A percentile compares a stretch with the other conserved stretches of the same genome.
These are phyloP conservation scores for Pythium aphanidermatum DNA, from an alignment of 352 stramenopile species.

Conservation along the genomic window DNA sequence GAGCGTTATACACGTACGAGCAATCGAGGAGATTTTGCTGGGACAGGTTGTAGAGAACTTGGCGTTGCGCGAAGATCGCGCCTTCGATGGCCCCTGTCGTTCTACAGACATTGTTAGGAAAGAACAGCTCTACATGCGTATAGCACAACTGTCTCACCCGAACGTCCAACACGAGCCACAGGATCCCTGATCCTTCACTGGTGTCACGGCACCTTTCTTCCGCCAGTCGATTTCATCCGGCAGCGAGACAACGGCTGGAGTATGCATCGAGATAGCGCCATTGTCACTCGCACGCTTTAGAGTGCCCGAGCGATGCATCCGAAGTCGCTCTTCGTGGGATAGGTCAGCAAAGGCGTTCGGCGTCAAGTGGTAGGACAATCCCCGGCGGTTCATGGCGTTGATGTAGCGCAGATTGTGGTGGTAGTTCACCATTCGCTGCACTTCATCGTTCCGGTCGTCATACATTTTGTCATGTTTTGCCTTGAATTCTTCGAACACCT, in stretches of 20 bases:
- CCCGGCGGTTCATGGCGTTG: slow-evolving; percentile 81
- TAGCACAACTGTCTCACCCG: slow-evolving; percentile 28
- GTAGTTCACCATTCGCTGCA: slow-evolving; percentile 56
- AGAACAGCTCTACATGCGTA: not conserved
- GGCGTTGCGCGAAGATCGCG: slow-evolving; percentile 55
- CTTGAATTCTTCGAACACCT: slow-evolving; percentile 68
- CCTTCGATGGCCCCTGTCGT: slow-evolving; percentile 80
- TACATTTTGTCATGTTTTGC: slow-evolving; percentile 56
- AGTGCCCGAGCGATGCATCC: slow-evolving; percentile 32
- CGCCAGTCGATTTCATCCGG: slow-evolving; percentile 85
- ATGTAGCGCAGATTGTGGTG: slow-evolving; percentile 84
- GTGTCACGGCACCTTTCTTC: slow-evolving; percentile 77
- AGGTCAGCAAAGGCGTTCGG: slow-evolving; percentile 85
- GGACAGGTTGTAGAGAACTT: slow-evolving; percentile 79
- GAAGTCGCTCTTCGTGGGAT: slow-evolving; percentile 57
- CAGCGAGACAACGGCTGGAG: slow-evolving; percentile 22
- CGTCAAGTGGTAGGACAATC: slow-evolving; percentile 65
- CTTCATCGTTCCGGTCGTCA: slow-evolving; percentile 31
- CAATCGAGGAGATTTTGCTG: slow-evolving; percentile 90
- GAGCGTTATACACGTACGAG: slow-evolving; percentile 41
- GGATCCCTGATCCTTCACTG: slow-evolving; percentile 88
- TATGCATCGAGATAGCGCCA: slow-evolving; percentile 41
- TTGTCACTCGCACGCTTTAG: slow-evolving; percentile 61
- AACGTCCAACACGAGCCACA: slow-evolving; percentile 93
- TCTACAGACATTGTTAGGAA: no score